Conservation (phyloP, 331 rosid genomes). For the Erythrophleum ivorense region DNA sequence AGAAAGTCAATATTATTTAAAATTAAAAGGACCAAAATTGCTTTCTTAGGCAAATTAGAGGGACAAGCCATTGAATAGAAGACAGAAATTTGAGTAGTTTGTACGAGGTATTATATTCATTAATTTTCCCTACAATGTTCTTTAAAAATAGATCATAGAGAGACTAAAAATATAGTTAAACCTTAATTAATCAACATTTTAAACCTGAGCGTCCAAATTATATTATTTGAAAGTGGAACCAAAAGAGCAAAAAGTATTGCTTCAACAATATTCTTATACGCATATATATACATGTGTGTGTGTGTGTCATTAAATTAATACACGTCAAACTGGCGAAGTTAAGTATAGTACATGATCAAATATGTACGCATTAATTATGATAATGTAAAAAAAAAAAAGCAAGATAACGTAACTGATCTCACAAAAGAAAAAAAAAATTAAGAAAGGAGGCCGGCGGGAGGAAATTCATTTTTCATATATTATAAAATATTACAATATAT, state of each 20-base stretch:
- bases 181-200: neutral
- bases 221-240: neutral
- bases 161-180: neutral
- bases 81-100: neutral
- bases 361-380: neutral
- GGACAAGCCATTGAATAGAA: neutral
- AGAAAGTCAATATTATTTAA: neutral
- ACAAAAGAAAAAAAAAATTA: neutral
- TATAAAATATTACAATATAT: neutral
- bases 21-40: neutral
- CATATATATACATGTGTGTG: neutral
- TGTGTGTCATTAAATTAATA: neutral
- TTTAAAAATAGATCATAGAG: neutral
- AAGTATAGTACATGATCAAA: neutral
- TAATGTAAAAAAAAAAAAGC: neutral
- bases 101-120: neutral
- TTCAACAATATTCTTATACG: neutral
- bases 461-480: neutral
- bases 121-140: neutral
- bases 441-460: constrained; percentile 8
- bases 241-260: neutral
- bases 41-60: neutral
- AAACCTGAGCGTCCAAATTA: neutral
- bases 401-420: neutral
- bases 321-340: neutral